phyloP scores from a whole-genome alignment of 345 rosid genomes.

The Acer yangbiense region DNA sequence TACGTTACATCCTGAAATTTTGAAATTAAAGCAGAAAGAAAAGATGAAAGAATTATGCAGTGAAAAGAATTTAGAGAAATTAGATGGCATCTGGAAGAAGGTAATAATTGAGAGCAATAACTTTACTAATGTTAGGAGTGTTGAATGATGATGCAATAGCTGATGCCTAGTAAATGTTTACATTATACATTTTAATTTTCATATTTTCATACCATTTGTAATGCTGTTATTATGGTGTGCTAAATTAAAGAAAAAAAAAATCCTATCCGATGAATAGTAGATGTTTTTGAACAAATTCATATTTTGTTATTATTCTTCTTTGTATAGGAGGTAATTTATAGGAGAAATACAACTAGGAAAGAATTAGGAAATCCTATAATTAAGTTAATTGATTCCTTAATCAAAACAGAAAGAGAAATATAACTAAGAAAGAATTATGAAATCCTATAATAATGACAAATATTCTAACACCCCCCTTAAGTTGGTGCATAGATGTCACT shows the following conservation, averaged over 20 bases:
- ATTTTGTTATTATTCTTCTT: too few relatives aligned
- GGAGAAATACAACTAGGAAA: too few relatives aligned
- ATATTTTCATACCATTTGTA: neutral
- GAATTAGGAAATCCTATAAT: too few relatives aligned
- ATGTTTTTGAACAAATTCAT: too few relatives aligned
- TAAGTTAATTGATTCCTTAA: too few relatives aligned
- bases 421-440: too few relatives aligned
- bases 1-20: slow-evolving; percentile 46
- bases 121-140: slow-evolving; percentile 10
- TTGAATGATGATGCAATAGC: neutral
- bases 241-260: neutral
- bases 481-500: too few relatives aligned
- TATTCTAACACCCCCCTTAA: too few relatives aligned
- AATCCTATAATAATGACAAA: too few relatives aligned
- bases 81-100: slow-evolving; percentile 96
- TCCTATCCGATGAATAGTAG: neutral
- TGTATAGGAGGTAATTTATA: too few relatives aligned
- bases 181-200: neutral
- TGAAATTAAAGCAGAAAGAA: slow-evolving; percentile 68
- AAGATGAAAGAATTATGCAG: slow-evolving; percentile 57
- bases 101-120: slow-evolving; percentile 35
- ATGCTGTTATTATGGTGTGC: neutral
- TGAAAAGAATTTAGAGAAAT: slow-evolving; percentile 67
- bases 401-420: too few relatives aligned
- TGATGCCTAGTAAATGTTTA: neutral